A percentile compares a stretch with the other conserved stretches of the same genome.
Conservation (phyloP, 345 rosid species). For the Eucalyptus cloeziana region DNA sequence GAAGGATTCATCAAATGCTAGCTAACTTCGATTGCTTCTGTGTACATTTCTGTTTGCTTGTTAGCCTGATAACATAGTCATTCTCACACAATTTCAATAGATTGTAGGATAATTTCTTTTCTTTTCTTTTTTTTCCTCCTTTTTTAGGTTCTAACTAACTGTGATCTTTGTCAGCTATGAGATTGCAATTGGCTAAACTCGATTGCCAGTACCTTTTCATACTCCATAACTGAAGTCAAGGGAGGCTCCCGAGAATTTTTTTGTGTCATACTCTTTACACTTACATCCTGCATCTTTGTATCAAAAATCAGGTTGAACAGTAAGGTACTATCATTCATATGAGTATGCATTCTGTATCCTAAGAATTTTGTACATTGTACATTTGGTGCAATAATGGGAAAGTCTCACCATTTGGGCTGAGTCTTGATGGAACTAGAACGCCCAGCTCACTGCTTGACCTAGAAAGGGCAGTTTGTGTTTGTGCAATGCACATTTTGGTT, state of each 20-base stretch:
- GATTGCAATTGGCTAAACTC: neutral
- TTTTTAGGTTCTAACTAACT: neutral
- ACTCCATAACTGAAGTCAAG: neutral
- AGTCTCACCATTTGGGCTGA: neutral
- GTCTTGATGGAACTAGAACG: neutral
- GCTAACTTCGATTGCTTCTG: neutral
- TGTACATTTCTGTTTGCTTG: neutral
- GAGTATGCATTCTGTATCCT: neutral
- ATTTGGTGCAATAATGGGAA: neutral
- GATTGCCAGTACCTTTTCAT: neutral
- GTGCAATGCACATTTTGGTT: neutral
- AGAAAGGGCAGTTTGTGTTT: neutral
- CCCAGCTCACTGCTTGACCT: neutral
- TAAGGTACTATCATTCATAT: neutral
- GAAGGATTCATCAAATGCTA: constrained; percentile 37
- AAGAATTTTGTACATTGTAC: neutral
- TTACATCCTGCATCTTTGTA: neutral
- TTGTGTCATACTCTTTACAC: neutral
- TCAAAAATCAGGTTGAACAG: neutral
- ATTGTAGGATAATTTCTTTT: neutral
- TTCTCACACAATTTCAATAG: neutral
- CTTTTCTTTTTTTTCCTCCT: neutral
- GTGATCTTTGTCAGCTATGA: neutral
- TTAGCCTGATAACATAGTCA: neutral
- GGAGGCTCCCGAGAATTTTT: neutral